These are phyloP conservation scores for Dacryopinax primogenitus DNA, from an alignment of 768 basidiomycete genomes.

Conservation along the genomic window DNA sequence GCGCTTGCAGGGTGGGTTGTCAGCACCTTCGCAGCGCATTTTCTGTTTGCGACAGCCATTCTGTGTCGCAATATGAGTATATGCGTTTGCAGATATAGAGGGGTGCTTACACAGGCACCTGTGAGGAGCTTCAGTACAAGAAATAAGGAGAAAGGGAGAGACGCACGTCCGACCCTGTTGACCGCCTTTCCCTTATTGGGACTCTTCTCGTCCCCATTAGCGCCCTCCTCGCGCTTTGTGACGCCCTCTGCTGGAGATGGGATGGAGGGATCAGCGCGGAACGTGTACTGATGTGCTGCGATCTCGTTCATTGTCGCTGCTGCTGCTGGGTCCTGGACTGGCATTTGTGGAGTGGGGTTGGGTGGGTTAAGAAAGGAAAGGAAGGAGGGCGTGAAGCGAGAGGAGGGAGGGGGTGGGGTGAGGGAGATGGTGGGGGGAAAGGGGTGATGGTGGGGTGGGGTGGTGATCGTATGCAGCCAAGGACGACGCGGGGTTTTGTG, in stretches of 20 bases:
- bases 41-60: conserved; percentile 95
- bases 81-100: neutral
- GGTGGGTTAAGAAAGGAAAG: neutral
- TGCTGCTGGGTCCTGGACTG: neutral
- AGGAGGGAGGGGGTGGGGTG: neutral
- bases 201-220: conserved; percentile 19
- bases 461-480: too few relatives aligned
- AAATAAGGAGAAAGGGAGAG: neutral
- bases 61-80: conserved; percentile 29
- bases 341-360: neutral
- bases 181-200: conserved; percentile 20
- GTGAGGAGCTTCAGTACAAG: conserved; percentile 9
- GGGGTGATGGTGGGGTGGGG: too few relatives aligned
- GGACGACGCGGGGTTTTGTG: too few relatives aligned
- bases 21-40: conserved; percentile 93
- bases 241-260: neutral
- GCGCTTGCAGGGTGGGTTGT: conserved; percentile 90
- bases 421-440: too few relatives aligned
- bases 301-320: neutral
- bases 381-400: neutral
- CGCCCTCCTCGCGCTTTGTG: conserved; percentile 3
- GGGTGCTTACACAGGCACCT: conserved; percentile 24
- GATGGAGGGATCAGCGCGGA: neutral
- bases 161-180: conserved; percentile 25
- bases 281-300: conserved; percentile 3